Percentiles rank a stretch among this genome's conserved stretches.
These are phyloP conservation scores for Malania oleifera DNA, from an alignment of 164 flowering plant genomes.

Conservation along the genomic window DNA sequence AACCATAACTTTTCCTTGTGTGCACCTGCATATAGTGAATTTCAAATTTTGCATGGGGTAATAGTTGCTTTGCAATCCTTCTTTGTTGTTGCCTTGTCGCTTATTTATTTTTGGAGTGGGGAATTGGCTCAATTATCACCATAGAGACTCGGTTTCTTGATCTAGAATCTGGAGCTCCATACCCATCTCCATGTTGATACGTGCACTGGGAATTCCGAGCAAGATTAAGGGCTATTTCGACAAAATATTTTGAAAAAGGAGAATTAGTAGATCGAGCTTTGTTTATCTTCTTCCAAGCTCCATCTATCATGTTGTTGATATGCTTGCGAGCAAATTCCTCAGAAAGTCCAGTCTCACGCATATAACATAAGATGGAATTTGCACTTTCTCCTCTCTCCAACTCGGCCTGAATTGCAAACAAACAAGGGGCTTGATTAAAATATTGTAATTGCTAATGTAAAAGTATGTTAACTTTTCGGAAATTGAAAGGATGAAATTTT, in stretches of 20 bases:
- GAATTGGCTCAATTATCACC: slow-evolving; percentile 18
- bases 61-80: too few relatives aligned
- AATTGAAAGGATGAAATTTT: too few relatives aligned
- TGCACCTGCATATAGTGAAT: too few relatives aligned
- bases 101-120: too few relatives aligned
- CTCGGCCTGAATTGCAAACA: slow-evolving; percentile 12
- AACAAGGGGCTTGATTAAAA: too few relatives aligned
- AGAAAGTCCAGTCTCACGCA: slow-evolving; percentile 21
- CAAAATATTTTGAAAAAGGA: slow-evolving; percentile 19
- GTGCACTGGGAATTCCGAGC: slow-evolving; percentile 32
- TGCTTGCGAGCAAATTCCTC: slow-evolving; percentile 13
- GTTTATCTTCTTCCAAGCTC: slow-evolving; percentile 24
- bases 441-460: too few relatives aligned
- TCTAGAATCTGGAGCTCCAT: slow-evolving; percentile 28
- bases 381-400: slow-evolving; percentile 18
- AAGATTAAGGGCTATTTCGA: slow-evolving; percentile 20
- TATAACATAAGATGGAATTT: slow-evolving; percentile 20
- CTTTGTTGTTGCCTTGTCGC: too few relatives aligned
- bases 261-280: not conserved
- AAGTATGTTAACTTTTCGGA: too few relatives aligned
- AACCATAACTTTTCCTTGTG: too few relatives aligned
- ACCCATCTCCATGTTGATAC: slow-evolving; percentile 45
- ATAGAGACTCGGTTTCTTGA: slow-evolving; percentile 15
- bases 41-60: too few relatives aligned
- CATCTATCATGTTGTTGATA: slow-evolving; percentile 6